phyloP scores from a whole-genome alignment of 225 moss, liverwort and hornwort species.

The Climacium dendroides region DNA sequence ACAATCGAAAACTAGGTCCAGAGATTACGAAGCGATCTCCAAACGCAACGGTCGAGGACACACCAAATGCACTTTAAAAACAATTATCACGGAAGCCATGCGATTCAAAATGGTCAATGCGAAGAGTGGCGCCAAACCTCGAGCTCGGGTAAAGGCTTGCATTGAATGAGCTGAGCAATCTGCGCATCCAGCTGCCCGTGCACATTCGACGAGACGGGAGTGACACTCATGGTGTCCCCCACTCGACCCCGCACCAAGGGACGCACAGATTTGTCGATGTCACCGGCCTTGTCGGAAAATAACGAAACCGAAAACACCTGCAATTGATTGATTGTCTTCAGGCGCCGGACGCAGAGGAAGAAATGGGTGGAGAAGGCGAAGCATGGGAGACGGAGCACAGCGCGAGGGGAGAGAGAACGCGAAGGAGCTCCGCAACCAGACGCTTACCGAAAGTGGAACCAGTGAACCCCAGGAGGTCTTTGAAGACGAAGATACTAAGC shows the following conservation, averaged over 20 bases:
- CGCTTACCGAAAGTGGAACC: too few relatives aligned
- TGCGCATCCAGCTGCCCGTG: conserved; percentile 14
- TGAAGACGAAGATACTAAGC: not conserved
- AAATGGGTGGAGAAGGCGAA: not conserved
- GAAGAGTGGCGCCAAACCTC: not conserved
- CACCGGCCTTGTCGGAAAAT: not conserved
- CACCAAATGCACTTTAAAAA: too few relatives aligned
- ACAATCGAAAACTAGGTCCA: not conserved
- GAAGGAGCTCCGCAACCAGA: not conserved
- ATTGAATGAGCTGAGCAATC: conserved; percentile 41
- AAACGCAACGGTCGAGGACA: not conserved
- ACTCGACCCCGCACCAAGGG: not conserved
- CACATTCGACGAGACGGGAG: not conserved
- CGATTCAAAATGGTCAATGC: not conserved
- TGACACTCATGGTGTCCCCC: not conserved
- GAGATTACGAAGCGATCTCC: not conserved
- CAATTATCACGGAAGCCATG: not conserved
- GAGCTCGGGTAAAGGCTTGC: conserved; percentile 29
- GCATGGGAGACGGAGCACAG: not conserved
- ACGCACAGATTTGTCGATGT: not conserved
- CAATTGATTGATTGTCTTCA: not conserved
- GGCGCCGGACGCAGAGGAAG: too few relatives aligned
- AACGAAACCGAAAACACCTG: not conserved
- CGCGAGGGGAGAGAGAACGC: not conserved
- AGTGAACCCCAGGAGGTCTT: too few relatives aligned